Conservation (phyloP, 2,329 filamentous ascomycete species). For the Exophiala oligosperma region DNA sequence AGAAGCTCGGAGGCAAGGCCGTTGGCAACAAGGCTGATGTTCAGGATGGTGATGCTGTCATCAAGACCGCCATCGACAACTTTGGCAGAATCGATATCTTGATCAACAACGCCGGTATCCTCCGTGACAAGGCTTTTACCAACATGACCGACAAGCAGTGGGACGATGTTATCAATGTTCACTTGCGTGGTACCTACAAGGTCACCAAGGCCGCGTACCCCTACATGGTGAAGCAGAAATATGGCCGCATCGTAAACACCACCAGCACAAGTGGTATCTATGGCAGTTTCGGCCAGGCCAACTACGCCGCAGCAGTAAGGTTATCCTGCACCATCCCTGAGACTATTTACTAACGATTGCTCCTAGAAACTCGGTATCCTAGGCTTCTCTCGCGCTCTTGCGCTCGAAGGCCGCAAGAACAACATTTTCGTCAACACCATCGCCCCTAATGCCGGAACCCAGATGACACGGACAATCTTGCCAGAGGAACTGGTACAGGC, state of each 20-base stretch:
- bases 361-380: conserved; percentile 83
- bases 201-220: conserved; percentile 97
- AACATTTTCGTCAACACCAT: conserved; percentile 99
- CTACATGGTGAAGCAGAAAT: conserved; percentile 97
- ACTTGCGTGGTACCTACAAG: conserved; percentile 93
- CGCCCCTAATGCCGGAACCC: conserved; percentile 92
- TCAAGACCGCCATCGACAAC: conserved; percentile 90
- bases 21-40: conserved; percentile 91
- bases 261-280: conserved; percentile 97
- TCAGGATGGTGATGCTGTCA: conserved; percentile 85
- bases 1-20: conserved; percentile 83
- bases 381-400: conserved; percentile 89
- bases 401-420: conserved; percentile 91
- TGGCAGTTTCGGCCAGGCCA: conserved; percentile 97
- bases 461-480: conserved; percentile 91
- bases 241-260: conserved; percentile 94
- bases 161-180: conserved; percentile 89
- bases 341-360: neutral
- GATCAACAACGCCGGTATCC: conserved; percentile 97
- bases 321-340: neutral
- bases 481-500: conserved; percentile 97
- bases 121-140: conserved; percentile 94
- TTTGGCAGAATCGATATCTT: conserved; percentile 93
- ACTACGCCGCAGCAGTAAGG: conserved; percentile 86
- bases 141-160: conserved; percentile 97